phyloP scores from a whole-genome alignment of 805 yeast genomes.

The Starmerella lactis-condensi region DNA sequence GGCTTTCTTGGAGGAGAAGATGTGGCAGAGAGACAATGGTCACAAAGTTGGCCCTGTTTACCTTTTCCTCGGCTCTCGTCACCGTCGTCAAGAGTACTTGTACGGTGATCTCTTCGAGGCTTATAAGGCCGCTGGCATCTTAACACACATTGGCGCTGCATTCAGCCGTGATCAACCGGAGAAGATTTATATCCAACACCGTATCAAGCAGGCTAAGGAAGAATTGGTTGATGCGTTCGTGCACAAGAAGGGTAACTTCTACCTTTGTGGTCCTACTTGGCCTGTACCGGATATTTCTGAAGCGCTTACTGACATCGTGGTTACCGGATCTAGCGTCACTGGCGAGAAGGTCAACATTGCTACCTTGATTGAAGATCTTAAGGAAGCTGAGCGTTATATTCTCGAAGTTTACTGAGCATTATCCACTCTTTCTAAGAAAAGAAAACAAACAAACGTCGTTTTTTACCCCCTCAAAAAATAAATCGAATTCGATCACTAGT shows the following conservation, averaged over 20 bases:
- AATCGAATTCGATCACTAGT: too few species aligned
- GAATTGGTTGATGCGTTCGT: conserved; percentile 66
- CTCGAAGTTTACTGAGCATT: conserved; percentile 63
- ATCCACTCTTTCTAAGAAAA: too few species aligned
- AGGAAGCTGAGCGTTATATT: conserved; percentile 80
- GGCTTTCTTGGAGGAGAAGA: conserved; percentile 88
- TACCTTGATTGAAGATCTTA: conserved; percentile 76
- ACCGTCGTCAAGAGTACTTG: conserved; percentile 81
- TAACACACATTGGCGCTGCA: conserved; percentile 93
- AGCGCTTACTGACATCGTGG: conserved; percentile 66
- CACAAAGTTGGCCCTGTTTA: conserved; percentile 72
- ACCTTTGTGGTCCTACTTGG: conserved; percentile 98
- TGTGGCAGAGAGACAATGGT: conserved; percentile 84
- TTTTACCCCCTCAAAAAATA: too few species aligned
- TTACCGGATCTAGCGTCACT: conserved; percentile 45
- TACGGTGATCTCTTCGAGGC: conserved; percentile 98
- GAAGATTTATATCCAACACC: conserved; percentile 88
- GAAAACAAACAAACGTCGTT: too few species aligned
- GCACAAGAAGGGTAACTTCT: conserved; percentile 67
- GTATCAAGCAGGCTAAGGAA: conserved; percentile 57
- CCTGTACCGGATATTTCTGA: conserved; percentile 93
- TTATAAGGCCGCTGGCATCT: conserved; percentile 71
- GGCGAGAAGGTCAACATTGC: conserved; percentile 56
- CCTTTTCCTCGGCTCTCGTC: conserved; percentile 84
- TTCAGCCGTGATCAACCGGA: conserved; percentile 93